Evolutionary conservation across 306 rosid genomes (phyloP).

Genomic region (Delonix regia): DNA sequence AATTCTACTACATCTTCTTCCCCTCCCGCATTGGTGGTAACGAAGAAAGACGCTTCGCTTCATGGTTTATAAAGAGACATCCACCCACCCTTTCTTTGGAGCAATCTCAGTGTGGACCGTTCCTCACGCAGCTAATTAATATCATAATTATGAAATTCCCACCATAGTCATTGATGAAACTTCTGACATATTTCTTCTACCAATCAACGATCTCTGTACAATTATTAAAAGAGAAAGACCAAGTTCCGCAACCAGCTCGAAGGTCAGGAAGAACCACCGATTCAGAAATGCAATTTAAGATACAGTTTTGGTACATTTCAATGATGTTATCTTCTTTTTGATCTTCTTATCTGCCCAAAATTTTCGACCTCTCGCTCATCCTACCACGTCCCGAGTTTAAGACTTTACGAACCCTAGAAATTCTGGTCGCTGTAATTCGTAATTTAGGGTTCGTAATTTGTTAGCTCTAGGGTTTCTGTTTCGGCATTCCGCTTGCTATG

Average conservation of each 20-base stretch:
- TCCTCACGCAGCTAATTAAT: too few species aligned
- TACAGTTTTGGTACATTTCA: neutral
- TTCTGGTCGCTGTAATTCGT: neutral
- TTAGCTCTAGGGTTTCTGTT: constrained; percentile 30
- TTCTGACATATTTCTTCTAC: neutral
- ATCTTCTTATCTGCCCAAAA: neutral
- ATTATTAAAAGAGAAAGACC: neutral
- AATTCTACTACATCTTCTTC: too few species aligned
- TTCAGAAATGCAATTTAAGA: neutral
- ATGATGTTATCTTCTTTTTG: neutral
- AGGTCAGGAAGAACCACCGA: neutral
- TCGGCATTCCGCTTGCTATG: constrained; percentile 39
- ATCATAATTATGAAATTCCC: neutral
- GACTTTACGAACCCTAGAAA: constrained; percentile 5
- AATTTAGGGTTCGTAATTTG: constrained; percentile 33
- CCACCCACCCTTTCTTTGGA: neutral
- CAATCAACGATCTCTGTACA: neutral
- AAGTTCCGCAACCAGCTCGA: neutral
- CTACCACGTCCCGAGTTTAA: neutral
- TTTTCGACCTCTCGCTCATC: neutral
- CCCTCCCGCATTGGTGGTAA: neutral
- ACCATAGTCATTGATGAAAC: neutral
- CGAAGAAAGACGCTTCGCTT: neutral
- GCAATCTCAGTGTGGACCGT: too few species aligned
- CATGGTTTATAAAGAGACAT: too few species aligned